Conservation (phyloP, 345 rosid genomes). For the rapeseed (Brassica napus) region DNA sequence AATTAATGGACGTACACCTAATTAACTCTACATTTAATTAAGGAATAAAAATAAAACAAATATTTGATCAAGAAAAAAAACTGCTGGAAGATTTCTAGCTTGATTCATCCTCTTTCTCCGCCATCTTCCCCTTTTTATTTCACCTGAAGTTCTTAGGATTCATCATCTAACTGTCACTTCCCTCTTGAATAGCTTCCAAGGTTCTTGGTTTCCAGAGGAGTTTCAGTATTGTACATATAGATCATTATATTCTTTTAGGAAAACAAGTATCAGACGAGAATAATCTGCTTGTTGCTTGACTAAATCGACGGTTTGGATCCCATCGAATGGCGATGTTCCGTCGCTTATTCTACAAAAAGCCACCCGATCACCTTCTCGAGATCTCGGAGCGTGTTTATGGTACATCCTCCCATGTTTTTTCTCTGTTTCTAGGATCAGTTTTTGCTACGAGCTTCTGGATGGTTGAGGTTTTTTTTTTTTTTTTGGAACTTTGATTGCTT, state of each 20-base stretch:
- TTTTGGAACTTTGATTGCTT: slow-evolving; percentile 6
- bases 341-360: slow-evolving; percentile 97
- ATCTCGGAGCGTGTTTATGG: slow-evolving; percentile 99
- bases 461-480: slow-evolving; percentile 11
- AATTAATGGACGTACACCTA: not conserved
- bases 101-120: slow-evolving; percentile 17
- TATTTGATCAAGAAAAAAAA: slow-evolving; percentile 17
- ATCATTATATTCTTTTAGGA: not conserved
- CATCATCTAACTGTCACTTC: slow-evolving; percentile 41
- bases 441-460: slow-evolving; percentile 12
- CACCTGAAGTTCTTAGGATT: slow-evolving; percentile 37
- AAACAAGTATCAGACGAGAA: slow-evolving; percentile 1
- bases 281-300: slow-evolving; percentile 43
- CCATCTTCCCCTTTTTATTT: slow-evolving; percentile 11
- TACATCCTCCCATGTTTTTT: slow-evolving; percentile 15
- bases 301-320: slow-evolving; percentile 80
- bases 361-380: slow-evolving; percentile 99
- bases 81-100: slow-evolving; percentile 38
- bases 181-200: slow-evolving; percentile 37
- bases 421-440: not conserved
- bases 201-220: slow-evolving; percentile 29
- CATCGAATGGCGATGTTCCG: slow-evolving; percentile 99
- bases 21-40: slow-evolving; percentile 28
- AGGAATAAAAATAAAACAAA: slow-evolving; percentile 12
- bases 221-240: slow-evolving; percentile 36